Evolutionary conservation across 2,329 filamentous ascomycete genomes (phyloP), one percentile per base, ranked within the genome.

Genomic region (Pleomassaria siparia): DNA sequence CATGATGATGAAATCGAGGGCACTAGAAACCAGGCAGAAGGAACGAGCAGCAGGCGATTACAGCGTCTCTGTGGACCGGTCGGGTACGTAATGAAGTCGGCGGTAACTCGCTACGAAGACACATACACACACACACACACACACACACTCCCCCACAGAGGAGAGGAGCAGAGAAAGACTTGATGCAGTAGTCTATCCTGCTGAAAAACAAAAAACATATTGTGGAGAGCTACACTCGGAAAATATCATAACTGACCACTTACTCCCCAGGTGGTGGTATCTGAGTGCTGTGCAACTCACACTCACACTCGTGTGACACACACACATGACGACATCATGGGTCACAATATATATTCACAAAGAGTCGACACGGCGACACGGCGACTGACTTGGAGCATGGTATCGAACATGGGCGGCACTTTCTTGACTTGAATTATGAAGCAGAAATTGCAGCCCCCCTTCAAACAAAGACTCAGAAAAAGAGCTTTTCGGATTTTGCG

Each of bases 51-150:
- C 43, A 16, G 66, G 68, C 13, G 67, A 71, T 44, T 71, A 69
- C 42, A 66, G 60, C 15, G 68, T 71, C 12, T 55, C 62, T 12
- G 66, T 70, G 16, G 64, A 70, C 29, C 53, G 68, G 41, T 71
- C 68, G 16, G 68, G 68, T 69, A 54, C 16, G 56, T 51, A n/a
- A n/a, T n/a, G n/a, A n/a, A n/a, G n/a, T n/a, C n/a, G n/a, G n/a
- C 10, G 15, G 12, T 7, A n/a, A 30, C 12, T 28, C 25, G 25
- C 12, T 28, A 28, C 25, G 25, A 12, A 28, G 25, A 28, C 8
- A 7, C 25, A 28, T 12, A 8, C 8, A 12, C 25, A 28, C 12
- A 7, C 12, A 28, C 25, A 12, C n/a, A n/a, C n/a, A n/a, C n/a
- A 26, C 25, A 26, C 12, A 26, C 12, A 26, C 12, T n/a, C n/a